phyloP scores from a whole-genome alignment of 1,284 basidiomycete species.

The Moesziomyces sp. region DNA sequence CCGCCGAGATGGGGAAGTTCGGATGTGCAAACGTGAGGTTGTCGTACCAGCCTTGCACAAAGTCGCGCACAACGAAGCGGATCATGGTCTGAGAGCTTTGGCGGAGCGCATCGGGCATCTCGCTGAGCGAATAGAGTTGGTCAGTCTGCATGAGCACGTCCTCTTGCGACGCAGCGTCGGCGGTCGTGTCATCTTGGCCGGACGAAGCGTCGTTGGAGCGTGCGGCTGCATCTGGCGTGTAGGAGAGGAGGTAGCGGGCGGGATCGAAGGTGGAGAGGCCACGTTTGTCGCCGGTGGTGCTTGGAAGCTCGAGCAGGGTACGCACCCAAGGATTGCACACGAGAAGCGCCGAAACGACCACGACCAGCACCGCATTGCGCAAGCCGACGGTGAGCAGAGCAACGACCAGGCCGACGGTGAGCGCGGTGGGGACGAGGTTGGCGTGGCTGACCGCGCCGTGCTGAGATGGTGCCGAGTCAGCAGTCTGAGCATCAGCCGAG shows the following conservation, averaged over 20 bases:
- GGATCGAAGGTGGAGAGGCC: slow-evolving; percentile 36
- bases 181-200: neutral
- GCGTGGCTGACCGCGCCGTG: slow-evolving; percentile 8
- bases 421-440: slow-evolving; percentile 25
- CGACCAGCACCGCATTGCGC: slow-evolving; percentile 37
- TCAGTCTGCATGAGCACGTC: slow-evolving; percentile 16
- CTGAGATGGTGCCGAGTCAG: neutral
- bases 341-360: slow-evolving; percentile 34
- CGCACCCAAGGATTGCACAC: slow-evolving; percentile 61
- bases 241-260: slow-evolving; percentile 38
- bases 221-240: slow-evolving; percentile 2
- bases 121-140: slow-evolving; percentile 26
- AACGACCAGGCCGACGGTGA: slow-evolving; percentile 33
- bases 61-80: slow-evolving; percentile 54
- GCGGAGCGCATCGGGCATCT: slow-evolving; percentile 40
- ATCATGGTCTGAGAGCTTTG: slow-evolving; percentile 45
- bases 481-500: too few relatives aligned
- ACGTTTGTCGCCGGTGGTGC: slow-evolving; percentile 20
- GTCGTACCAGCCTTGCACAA: slow-evolving; percentile 59
- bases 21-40: slow-evolving; percentile 54
- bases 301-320: slow-evolving; percentile 56
- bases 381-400: slow-evolving; percentile 39
- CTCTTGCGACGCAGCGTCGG: neutral
- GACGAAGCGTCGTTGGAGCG: slow-evolving; percentile 1
- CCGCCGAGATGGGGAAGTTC: slow-evolving; percentile 50